Base-by-base conservation (phyloP, 2,329 filamentous ascomycete genomes). In the Aurifilum marmelostoma region DNA sequence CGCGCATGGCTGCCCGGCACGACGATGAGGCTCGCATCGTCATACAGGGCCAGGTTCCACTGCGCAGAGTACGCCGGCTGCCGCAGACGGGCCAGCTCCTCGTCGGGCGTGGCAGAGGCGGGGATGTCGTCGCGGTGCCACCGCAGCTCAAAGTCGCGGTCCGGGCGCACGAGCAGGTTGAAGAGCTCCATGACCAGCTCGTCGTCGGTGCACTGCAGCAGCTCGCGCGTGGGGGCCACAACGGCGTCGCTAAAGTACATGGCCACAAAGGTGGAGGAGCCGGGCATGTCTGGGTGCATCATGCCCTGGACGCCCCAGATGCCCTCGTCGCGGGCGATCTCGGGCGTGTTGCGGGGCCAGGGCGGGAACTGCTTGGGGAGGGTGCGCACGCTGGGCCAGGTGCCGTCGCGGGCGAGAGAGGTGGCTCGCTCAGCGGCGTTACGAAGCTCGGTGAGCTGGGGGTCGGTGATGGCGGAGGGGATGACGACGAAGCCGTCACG, bases 341-440 rank as follows among this genome's bases (percentile, higher is more conserved):
- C 63, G 6, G 70, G 68, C 39, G 54, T 66, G 63, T 69, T 70
- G 27, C 47, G 50, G 27, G 70, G 70, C 93, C 93, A 97, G 0
- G 94, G 94, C 0, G 93, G 94, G 81, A 97, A 97, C 80, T 97
- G 93, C 79, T 97, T 97, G 66, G 92, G 92, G 2, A 96, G 87
- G 0, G 92, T 95, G 72, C 93, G 91, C 75, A 97, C 89, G 79
- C 91, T 86, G 3, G 92, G 92, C 93, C 93, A 97, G 71, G 84
- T 76, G 50, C 93, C 93, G n/a, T 82, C 74, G 72, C 92, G 88
- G 56, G 92, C 91, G 56, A 88, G 81, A 2, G 80, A 76, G 27
- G 89, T 88, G n/a, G 87, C 85, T 68, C 84, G 78, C 43, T 81
- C 76, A 64, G 89, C 87, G 56, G 89, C 89, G 66, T 77, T 76